Evolutionary conservation across 371 early-diverging fungal genomes (phyloP), one percentile per base, ranked within the genome.

Genomic region (Circinella minor): DNA sequence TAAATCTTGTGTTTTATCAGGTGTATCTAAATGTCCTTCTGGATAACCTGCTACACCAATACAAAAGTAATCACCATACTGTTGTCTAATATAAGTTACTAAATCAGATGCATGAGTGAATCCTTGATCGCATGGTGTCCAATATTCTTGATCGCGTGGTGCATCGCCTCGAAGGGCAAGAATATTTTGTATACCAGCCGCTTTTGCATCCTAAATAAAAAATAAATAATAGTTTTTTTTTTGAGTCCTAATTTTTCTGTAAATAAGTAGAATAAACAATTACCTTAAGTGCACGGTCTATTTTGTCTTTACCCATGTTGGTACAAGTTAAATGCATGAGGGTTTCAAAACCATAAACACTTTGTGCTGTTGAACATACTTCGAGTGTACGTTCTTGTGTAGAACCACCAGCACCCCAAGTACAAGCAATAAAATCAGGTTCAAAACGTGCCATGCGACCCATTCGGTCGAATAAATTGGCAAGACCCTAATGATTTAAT

Each of bases 311-410:
- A 49, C 92, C 94, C 95, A 97, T 96, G 81, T 98, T 98, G 68
- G 99, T 97, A 77, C 98, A 97, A 0, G 99, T 97, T 74, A 98
- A 80, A 77, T 98, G 99, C 96, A 98, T 95, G 71, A 93, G 89
- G 0, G 96, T 92, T 69, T 96, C 95, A 14, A 97, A 81, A 3
- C 96, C 96, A 64, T 93, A 91, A 0, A 94, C 87, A 13, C 86
- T 85, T 80, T 97, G 96, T 15, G 95, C 93, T 3, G 92, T 92
- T 0, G 91, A 81, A 81, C 95, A 94, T 37, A 95, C 76, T 66
- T 93, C 94, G 4, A 93, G 73, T 4, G 96, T 96, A 65, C 92
- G 90, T 63, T 95, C 94, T 39, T 91, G 88, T 5, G 95, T 95
- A 4, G 94, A 90, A 3, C 98, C 98, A 36, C 99, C 98, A 17